Evolutionary conservation across 2,329 filamentous ascomycete genomes (phyloP), one percentile per base, ranked within the genome.

Genomic region (Aspergillus chevalieri): DNA sequence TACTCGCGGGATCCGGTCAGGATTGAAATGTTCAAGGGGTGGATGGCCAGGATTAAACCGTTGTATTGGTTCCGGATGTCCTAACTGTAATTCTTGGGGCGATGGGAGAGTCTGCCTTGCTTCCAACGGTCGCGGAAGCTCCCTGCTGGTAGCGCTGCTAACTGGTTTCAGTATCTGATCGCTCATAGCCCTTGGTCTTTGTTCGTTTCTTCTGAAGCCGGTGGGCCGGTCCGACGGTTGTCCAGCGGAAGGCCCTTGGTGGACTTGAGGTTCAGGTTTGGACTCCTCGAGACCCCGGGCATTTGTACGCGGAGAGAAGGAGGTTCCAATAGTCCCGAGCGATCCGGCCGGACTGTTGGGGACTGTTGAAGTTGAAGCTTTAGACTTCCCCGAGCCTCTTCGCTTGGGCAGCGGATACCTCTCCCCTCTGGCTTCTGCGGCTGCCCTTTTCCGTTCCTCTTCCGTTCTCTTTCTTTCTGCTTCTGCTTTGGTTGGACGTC

Each of bases 401-500:
- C 65, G 54, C 28, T 65, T 59, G 8, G 65, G 59, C 12, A 66
- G 61, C n/a, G 68, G 68, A 51, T 71, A 72, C 14, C 57, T 57
- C 53, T 71, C 68, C 14, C 69, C 69, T 28, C 64, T 65, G 33
- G 67, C 65, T 54, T 71, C 66, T 36, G 69, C 68, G 42, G 59
- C 62, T 21, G 63, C 60, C 51, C 61, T 69, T 30, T 69, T 69
- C 43, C 68, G 64, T 53, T 71, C 66, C 33, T 69, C 68, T 43
- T 59, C 62, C 21, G 63, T 59, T 52, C 61, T 69, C 30, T 69
- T 69, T 44, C 68, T 64, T 52, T 71, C 69, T 3, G 65, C 61
- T 51, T 73, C 70, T 30, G 60, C 62, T 59, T 73, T 73, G 52
- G 63, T 73, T 50, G 70, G 70, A 14, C 70, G 66, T n/a, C 70